These are phyloP conservation scores for Tulasnella sp. DNA, from an alignment of 768 basidiomycete species.

Conservation along the genomic window DNA sequence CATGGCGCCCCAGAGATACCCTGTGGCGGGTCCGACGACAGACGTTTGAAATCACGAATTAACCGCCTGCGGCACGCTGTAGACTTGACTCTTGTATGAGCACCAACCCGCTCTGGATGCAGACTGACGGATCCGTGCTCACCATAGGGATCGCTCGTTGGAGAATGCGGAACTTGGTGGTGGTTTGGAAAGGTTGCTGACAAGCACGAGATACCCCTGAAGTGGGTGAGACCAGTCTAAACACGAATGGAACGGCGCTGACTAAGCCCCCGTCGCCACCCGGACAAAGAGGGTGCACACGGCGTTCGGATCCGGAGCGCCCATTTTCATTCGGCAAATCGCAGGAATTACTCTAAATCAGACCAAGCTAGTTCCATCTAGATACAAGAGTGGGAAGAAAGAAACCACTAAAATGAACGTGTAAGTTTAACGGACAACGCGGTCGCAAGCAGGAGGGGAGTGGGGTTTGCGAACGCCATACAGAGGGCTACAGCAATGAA, in stretches of 20 bases:
- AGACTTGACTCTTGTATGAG: conserved; percentile 49
- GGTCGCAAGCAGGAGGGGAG: background rate
- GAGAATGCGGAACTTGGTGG: background rate
- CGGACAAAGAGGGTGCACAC: background rate
- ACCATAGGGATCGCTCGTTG: background rate
- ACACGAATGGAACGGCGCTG: background rate
- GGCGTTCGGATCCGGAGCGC: background rate
- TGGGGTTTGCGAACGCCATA: background rate
- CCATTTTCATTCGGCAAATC: conserved; percentile 16
- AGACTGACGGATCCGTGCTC: background rate
- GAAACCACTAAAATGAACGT: conserved; percentile 3
- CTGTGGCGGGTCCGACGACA: conserved; percentile 90
- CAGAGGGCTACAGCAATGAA: conserved; percentile 9
- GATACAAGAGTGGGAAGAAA: background rate
- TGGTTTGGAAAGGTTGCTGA: conserved; percentile 2
- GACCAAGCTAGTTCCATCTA: background rate
- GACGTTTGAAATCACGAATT: conserved; percentile 95
- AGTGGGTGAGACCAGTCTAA: background rate
- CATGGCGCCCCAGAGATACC: conserved; percentile 97
- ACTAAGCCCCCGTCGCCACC: background rate
- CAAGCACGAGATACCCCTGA: conserved; percentile 1
- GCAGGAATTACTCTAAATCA: conserved; percentile 7
- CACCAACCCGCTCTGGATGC: background rate
- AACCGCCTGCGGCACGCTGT: conserved; percentile 92
- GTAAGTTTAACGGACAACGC: background rate